These are phyloP conservation scores for Cicer arietinum DNA, from an alignment of 306 rosid genomes.

Conservation along the genomic window DNA sequence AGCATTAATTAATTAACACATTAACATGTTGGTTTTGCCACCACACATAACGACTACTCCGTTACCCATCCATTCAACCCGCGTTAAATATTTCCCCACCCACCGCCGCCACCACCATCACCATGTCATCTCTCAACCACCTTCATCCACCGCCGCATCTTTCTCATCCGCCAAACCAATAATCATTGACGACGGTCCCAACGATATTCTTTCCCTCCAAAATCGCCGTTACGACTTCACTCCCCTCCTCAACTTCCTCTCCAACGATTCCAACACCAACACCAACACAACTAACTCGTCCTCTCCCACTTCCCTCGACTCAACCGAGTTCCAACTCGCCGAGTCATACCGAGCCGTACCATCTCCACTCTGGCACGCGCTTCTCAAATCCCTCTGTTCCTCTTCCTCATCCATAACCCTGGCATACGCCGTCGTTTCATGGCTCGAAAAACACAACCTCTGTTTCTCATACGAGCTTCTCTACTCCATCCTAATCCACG, in stretches of 20 bases:
- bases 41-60: slow-evolving; percentile 54
- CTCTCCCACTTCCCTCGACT: slow-evolving; percentile 72
- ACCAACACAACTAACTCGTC: background rate
- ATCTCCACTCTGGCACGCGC: slow-evolving; percentile 85
- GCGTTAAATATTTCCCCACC: slow-evolving; percentile 28
- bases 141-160: slow-evolving; percentile 39
- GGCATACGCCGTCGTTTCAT: slow-evolving; percentile 81
- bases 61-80: slow-evolving; percentile 42
- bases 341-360: slow-evolving; percentile 90
- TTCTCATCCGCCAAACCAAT: slow-evolving; percentile 46
- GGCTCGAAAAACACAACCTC: slow-evolving; percentile 90
- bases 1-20: slow-evolving; percentile 28
- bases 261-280: slow-evolving; percentile 28
- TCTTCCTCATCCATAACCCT: slow-evolving; percentile 61
- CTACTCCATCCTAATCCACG: slow-evolving; percentile 91
- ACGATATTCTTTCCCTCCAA: slow-evolving; percentile 58
- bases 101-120: slow-evolving; percentile 20
- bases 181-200: slow-evolving; percentile 47
- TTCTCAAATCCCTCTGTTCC: slow-evolving; percentile 82
- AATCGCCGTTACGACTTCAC: slow-evolving; percentile 74
- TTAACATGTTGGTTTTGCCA: slow-evolving; percentile 51
- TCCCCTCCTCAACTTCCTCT: slow-evolving; percentile 78
- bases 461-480: slow-evolving; percentile 91
- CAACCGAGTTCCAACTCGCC: slow-evolving; percentile 76
- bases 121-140: slow-evolving; percentile 31